phyloP scores from a whole-genome alignment of 2,329 filamentous ascomycete genomes.

The Xylaria sp. region DNA sequence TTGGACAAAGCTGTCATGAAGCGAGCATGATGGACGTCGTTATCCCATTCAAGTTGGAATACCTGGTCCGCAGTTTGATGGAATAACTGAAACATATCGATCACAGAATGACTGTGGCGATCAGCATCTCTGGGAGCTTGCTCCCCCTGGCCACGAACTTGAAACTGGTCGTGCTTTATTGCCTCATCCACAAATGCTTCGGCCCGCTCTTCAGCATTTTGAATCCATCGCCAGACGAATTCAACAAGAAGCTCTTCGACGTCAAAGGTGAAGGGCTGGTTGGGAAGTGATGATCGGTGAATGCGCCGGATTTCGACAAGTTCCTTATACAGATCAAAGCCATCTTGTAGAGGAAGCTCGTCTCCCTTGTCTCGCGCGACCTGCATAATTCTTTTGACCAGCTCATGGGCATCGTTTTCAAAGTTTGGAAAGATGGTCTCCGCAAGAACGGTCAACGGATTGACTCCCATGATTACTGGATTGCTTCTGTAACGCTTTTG shows the following conservation, averaged over 20 bases:
- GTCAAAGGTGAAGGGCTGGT: slow-evolving; percentile 82
- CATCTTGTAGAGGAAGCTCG: slow-evolving; percentile 88
- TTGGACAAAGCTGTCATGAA: slow-evolving; percentile 96
- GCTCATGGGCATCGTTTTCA: slow-evolving; percentile 86
- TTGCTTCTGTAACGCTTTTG: slow-evolving; percentile 92
- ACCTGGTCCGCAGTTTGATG: slow-evolving; percentile 91
- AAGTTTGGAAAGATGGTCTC: slow-evolving; percentile 89
- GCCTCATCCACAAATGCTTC: slow-evolving; percentile 88
- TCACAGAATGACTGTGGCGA: slow-evolving; percentile 90
- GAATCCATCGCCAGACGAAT: slow-evolving; percentile 97
- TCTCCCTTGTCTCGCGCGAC: slow-evolving; percentile 73
- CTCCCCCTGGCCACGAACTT: slow-evolving; percentile 73
- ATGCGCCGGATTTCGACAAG: slow-evolving; percentile 85
- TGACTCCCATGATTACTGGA: slow-evolving; percentile 83
- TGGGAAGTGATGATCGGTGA: slow-evolving; percentile 78
- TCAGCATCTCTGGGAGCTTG: slow-evolving; percentile 78
- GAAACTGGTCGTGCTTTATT: slow-evolving; percentile 89
- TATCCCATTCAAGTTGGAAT: slow-evolving; percentile 87
- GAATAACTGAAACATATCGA: slow-evolving; percentile 94
- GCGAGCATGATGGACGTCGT: slow-evolving; percentile 91
- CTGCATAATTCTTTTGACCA: slow-evolving; percentile 83
- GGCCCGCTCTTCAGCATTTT: slow-evolving; percentile 80
- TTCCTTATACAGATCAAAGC: slow-evolving; percentile 92
- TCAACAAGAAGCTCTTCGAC: slow-evolving; percentile 86
- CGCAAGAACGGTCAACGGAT: slow-evolving; percentile 75